Evolutionary conservation across 352 stramenopile species (phyloP), one percentile per base, ranked within the genome.

Genomic region (Phytopythium sindhum): DNA sequence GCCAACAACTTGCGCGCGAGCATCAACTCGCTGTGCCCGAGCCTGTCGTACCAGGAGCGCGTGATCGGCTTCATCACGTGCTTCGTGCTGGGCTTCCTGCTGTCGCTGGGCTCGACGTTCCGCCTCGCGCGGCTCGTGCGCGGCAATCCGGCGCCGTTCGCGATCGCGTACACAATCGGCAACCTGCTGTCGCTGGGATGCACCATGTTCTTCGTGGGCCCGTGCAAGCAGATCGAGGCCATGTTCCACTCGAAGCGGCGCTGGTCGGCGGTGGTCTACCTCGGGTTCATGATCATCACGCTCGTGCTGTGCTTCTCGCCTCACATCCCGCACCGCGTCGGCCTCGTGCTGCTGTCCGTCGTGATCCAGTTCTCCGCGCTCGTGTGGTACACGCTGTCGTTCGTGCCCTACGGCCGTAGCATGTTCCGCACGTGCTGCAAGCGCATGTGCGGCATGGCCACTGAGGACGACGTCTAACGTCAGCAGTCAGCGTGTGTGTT

Each of bases 341-440:
- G 81, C 12, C 67, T 93, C 21, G 81, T 96, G 51, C 66, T 95
- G 59, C 31, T 95, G 9, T 91, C 79, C 5, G 81, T 96, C 26
- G 26, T 89, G 6, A 75, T 84, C 33, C 88, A 96, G 69, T 93
- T 94, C 65, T 19, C 81, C 15, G 84, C 88, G 55, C 79, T 95
- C 29, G 48, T 91, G 14, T 96, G 88, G 88, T 95, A 95, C 72
- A 93, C 84, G 61, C 67, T 95, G 17, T 95, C 86, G n/a, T 96
- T 94, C 69, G 74, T 96, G 0, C 88, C 88, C 1, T 96, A 94
- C 65, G 88, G 83, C n/a, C 84, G 88, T 63, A 80, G 74, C 37
- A 90, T 93, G 55, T 76, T 75, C 23, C 33, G 78, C 31, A 72
- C 68, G 26, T 90, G 80, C 76, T 92, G 81, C 75, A 90, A 90